These are phyloP conservation scores for Dujonia santamariae DNA, from an alignment of 1,139 yeast species.

Conservation along the genomic window DNA sequence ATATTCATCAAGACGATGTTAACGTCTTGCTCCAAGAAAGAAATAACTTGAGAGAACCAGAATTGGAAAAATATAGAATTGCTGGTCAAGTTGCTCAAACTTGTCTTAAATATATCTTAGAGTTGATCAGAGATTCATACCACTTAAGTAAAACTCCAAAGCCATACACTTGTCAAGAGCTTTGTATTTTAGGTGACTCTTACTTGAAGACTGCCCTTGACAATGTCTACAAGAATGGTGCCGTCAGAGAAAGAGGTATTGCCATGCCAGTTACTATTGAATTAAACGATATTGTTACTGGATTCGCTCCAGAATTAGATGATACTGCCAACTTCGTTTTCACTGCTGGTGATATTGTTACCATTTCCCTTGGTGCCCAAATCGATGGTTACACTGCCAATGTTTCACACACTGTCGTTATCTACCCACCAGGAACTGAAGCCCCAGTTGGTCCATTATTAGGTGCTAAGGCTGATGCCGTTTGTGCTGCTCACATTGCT, in stretches of 20 bases:
- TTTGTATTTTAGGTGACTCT: constrained; percentile 80
- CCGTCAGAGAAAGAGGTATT: constrained; percentile 77
- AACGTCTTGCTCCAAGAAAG: constrained; percentile 71
- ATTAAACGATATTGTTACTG: constrained; percentile 72
- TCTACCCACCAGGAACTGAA: constrained; percentile 60
- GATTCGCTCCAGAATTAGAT: constrained; percentile 84
- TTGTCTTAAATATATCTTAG: constrained; percentile 62
- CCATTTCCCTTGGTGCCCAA: constrained; percentile 82
- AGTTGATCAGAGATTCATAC: constrained; percentile 68
- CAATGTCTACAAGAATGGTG: constrained; percentile 45
- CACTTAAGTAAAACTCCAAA: constrained; percentile 49
- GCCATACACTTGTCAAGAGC: constrained; percentile 62
- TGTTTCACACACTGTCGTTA: constrained; percentile 81
- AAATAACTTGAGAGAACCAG: constrained; percentile 60
- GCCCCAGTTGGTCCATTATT: constrained; percentile 74
- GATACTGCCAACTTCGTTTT: constrained; percentile 55
- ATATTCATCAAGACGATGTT: constrained; percentile 69
- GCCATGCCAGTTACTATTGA: constrained; percentile 89
- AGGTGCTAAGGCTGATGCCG: constrained; percentile 85
- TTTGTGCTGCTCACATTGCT: constrained; percentile 86
- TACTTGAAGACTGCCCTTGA: constrained; percentile 57
- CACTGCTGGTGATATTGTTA: constrained; percentile 79
- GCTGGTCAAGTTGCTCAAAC: constrained; percentile 95
- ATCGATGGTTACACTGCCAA: constrained; percentile 93
- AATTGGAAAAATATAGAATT: constrained; percentile 76